Evolutionary conservation across 306 rosid species (phyloP).

Genomic region (Styphnolobium japonicum): DNA sequence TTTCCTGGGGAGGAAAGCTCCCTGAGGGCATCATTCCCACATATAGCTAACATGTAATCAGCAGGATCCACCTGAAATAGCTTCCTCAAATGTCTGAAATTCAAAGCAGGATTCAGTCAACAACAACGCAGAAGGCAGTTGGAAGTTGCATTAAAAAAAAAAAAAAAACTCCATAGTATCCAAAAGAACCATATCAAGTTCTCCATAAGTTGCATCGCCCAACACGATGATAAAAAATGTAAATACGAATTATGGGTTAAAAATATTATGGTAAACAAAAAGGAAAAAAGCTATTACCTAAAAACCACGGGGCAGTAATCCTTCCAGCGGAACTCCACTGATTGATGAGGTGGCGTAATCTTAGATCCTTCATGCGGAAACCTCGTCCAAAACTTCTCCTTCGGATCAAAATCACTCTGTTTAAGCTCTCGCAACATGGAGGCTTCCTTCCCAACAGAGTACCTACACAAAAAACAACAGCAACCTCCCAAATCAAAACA

Average conservation of each 20-base stretch:
- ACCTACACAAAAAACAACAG: conserved; percentile 30
- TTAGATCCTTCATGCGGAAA: conserved; percentile 53
- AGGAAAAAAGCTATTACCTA: conserved; percentile 21
- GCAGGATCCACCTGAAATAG: conserved; percentile 53
- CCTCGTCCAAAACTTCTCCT: conserved; percentile 53
- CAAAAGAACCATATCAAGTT: not conserved
- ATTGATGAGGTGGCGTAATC: conserved; percentile 48
- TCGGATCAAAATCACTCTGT: conserved; percentile 43
- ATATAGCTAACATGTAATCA: conserved; percentile 53
- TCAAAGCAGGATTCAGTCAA: conserved; percentile 23
- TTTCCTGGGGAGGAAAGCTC: conserved; percentile 88
- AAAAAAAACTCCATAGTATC: not conserved
- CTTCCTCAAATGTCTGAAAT: conserved; percentile 71
- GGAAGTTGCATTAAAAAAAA: not conserved
- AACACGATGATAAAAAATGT: not conserved
- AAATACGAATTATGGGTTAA: not conserved
- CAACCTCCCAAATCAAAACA: not conserved
- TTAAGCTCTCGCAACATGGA: conserved; percentile 47
- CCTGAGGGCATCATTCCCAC: conserved; percentile 49
- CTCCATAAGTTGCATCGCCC: not conserved
- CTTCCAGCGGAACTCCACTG: conserved; percentile 49
- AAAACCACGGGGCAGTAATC: conserved; percentile 53
- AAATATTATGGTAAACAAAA: not conserved
- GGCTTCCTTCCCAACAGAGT: conserved; percentile 68
- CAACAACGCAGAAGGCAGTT: not conserved